Percentiles rank a stretch among this genome's conserved stretches.
Conservation (phyloP, 2,329 filamentous ascomycete genomes). For the Penicillium vulpinum region DNA sequence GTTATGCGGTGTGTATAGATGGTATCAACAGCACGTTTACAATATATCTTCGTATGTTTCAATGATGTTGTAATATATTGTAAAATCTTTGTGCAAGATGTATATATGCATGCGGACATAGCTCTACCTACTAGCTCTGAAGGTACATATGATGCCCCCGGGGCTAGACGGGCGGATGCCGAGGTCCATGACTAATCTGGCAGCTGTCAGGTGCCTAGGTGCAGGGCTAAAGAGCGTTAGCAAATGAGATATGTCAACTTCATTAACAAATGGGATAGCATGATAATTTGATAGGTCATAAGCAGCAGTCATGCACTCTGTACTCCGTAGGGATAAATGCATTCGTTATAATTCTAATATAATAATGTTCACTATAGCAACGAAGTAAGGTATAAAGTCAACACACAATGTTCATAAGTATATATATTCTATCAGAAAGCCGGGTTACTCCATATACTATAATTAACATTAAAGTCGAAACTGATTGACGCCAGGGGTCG, state of each 20-base stretch:
- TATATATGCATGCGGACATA: not conserved
- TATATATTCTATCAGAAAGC: too few relatives aligned
- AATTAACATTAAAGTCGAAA: constrained; percentile 8
- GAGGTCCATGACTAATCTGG: not conserved
- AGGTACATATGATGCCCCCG: too few relatives aligned
- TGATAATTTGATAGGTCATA: not conserved
- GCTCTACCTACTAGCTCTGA: too few relatives aligned
- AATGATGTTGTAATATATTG: not conserved
- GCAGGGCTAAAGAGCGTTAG: too few relatives aligned
- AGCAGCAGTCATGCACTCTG: not conserved
- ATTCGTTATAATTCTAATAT: too few relatives aligned
- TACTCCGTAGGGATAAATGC: too few relatives aligned
- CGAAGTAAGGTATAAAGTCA: not conserved
- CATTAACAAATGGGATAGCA: not conserved
- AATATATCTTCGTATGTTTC: not conserved
- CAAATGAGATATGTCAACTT: constrained; percentile 2
- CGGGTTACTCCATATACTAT: not conserved
- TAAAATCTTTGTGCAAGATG: not conserved
- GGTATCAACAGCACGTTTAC: not conserved
- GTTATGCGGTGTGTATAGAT: not conserved
- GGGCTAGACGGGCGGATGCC: not conserved
- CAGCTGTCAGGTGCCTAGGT: too few relatives aligned
- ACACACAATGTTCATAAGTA: too few relatives aligned
- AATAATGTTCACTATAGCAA: constrained; percentile 6
- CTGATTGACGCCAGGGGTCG: constrained; percentile 8